Evolutionary conservation across 2,329 filamentous ascomycete species (phyloP), one percentile per base, ranked within the genome.

Genomic region (Aspergillus nomiae): DNA sequence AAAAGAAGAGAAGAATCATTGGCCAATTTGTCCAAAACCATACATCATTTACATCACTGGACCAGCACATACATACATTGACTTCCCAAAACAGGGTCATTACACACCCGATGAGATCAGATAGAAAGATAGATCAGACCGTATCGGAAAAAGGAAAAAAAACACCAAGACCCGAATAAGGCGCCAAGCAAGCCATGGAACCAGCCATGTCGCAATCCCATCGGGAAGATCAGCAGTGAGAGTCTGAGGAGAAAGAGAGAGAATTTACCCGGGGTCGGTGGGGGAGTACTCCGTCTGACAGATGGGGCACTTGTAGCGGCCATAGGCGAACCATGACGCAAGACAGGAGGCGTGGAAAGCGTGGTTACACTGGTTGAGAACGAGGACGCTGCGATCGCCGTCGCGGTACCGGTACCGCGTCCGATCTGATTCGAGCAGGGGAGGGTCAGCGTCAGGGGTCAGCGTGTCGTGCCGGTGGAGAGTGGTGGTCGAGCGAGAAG

Each of bases 291-390:
- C 68, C 26, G 69, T 65, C 64, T 74, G 72, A 62, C 74, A 75
- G 12, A 73, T 68, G 36, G 74, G 74, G 60, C 74, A 75, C 19
- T 63, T 69, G 58, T 73, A 74, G 48, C 65, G 69, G 30, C 67
- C 65, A 58, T 74, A 72, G 57, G 72, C 63, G 60, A 73, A 72
- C 73, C 72, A 76, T 43, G 72, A 71, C 14, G 66, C 68, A 21
- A 76, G 65, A 67, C 74, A 76, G 2, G 62, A 48, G 2, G 67
- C 53, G 46, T 76, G 74, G 38, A 76, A 76, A 30, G 68, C 70
- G 58, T 76, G 73, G 54, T 70, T 68, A 58, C 74, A 75, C 41
- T 66, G 67, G 26, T 67, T 74, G 24, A 75, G 58, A n/a, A 75
- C 64, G 38, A 73, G 56, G 11, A 71, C 61, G n/a, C 62, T 60